Base-by-base conservation (phyloP, 768 basidiomycete genomes). In the Mycena amicta region DNA sequence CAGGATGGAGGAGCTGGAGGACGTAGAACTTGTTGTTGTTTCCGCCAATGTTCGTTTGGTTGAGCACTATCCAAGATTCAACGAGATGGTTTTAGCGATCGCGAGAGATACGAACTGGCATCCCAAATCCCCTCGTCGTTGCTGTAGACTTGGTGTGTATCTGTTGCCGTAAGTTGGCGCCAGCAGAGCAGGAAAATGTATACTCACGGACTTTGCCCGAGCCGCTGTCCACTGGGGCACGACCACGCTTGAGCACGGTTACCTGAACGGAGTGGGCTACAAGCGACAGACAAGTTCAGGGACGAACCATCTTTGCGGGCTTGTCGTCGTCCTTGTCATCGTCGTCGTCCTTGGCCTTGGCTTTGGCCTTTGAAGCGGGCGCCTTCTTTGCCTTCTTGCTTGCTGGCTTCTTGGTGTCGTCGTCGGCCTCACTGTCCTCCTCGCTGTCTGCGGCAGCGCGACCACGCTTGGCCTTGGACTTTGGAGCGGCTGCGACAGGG, bases 1-100 rank as follows among this genome's bases (percentile, higher is more conserved):
- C 73, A 2, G 80, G 75, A 60, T 84, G 83, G 49, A 85, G 70
- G 5, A 86, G 70, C 59, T 86, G 84, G 16, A 86, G 69, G 2
- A 84, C 83, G 53, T 86, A 86, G 68, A 83, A 86, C 63, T 82
- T 85, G 41, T 27, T 22, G 47, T 22, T 33, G 12, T 16, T 28
- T 20, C 37, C 22, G 83, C 76, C 77, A 50, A 85, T 74, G 60
- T 84, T 77, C 1, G 84, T 85, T 65, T 85, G 84, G 67, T 85
- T 86, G 54, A 85, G 76, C 81, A 83, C 59, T 64, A 12, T 15
- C 18, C 18, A 22, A 15, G 30, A 6, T 45, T 45, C 52, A 26
- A 30, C 16, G 40, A 8, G 52, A 43, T 22, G 18, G 33, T 18
- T 8, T 8, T 45, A n/a, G n/a, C 8, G 43, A 45, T 5, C 8